Base-by-base conservation (phyloP, 2,329 filamentous ascomycete genomes). In the Gliomastix tumulicola region DNA sequence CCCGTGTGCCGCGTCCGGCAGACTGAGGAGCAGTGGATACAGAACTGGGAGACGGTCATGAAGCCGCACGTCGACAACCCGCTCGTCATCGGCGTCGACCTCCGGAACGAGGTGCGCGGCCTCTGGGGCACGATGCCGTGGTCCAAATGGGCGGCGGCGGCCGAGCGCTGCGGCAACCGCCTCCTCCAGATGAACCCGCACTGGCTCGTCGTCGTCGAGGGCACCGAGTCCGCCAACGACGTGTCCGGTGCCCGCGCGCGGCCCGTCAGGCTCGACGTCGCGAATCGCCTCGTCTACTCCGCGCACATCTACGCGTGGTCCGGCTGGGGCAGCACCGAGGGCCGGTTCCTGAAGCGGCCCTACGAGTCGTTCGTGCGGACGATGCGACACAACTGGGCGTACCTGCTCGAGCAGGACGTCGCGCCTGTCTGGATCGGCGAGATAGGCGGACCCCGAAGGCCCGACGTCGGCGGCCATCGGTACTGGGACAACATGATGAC, bases 231-330 rank as follows among this genome's bases (percentile, higher is more conserved):
- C 3, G 71, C 74, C 38, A 84, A 84, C 55, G 77, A 84, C 55
- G 62, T 83, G 21, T 66, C 66, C 3, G 76, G 74, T 5, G 79
- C 69, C 4, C 57, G 59, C 4, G 50, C 55, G 13, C 68, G 78
- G 12, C 79, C 79, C 3, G 62, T 84, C n/a, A 54, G 58, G 32
- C 68, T 84, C 32, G 68, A 74, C 39, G 53, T 76, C 7, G 57
- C 66, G 7, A 54, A 74, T 47, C 64, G 68, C 18, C 65, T 84
- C 19, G 79, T 84, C 21, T 84, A 84, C 60, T 80, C 77, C 41
- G 71, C 76, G 3, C 80, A 84, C 53, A 78, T 83, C 17, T 84
- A 84, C 53, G 64, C 68, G 21, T 84, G 80, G 80, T 82, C 77
- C 13, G 80, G 81, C 38, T 84, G 80, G 81, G 78, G 79, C 25